These are phyloP conservation scores for Podila epigama DNA, from an alignment of 192 early-diverging fungal genomes.

Conservation along the genomic window DNA sequence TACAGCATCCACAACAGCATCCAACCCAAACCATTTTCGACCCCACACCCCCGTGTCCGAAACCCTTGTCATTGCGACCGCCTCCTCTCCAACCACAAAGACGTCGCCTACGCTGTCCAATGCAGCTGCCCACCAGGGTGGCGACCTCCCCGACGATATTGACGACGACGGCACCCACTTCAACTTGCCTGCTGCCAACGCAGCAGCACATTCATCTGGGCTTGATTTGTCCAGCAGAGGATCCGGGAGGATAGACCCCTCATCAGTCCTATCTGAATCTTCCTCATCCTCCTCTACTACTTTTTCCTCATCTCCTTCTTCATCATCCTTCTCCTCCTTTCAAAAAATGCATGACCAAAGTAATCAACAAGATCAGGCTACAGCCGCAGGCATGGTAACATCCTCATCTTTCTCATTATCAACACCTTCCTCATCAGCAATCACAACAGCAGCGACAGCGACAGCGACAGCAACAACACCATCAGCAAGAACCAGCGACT, in stretches of 20 bases:
- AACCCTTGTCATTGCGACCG: neutral
- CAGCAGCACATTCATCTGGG: no score
- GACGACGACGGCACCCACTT: neutral
- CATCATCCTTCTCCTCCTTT: no score
- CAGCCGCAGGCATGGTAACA: neutral
- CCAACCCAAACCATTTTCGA: neutral
- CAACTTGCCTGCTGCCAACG: neutral
- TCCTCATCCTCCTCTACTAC: no score
- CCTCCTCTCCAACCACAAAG: neutral
- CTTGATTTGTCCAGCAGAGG: no score
- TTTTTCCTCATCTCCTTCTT: no score
- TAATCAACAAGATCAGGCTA: neutral
- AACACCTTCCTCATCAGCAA: neutral
- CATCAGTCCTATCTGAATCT: no score
- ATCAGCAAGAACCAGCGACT: neutral
- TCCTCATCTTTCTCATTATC: neutral
- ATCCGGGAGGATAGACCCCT: no score
- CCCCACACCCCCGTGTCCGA: neutral
- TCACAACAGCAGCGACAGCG: neutral
- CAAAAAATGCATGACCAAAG: neutral
- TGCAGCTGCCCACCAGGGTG: conserved; percentile 1
- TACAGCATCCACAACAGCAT: neutral
- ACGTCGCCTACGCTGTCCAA: neutral
- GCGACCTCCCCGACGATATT: neutral
- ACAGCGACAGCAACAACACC: neutral